Conservation (phyloP, 2,329 filamentous ascomycete genomes). For the Bipolaris victoriae region DNA sequence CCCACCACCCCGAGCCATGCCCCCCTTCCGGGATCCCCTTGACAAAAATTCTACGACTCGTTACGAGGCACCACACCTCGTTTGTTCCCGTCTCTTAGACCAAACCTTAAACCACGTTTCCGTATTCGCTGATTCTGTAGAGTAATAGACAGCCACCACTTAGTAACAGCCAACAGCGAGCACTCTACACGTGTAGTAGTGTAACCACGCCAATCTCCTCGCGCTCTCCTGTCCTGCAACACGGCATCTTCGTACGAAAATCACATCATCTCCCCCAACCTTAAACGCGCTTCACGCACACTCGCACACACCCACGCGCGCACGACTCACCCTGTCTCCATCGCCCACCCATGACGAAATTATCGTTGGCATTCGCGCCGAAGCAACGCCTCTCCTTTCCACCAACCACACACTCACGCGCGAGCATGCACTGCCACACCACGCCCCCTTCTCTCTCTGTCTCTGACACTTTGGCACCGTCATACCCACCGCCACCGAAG, state of each 20-base stretch:
- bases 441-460: too few species aligned
- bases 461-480: too few species aligned
- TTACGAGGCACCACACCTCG: constrained; percentile 18
- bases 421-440: neutral
- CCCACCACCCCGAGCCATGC: neutral
- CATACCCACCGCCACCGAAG: neutral
- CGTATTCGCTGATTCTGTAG: constrained; percentile 1
- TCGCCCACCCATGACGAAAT: neutral
- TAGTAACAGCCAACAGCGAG: neutral
- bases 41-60: constrained; percentile 11
- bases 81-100: constrained; percentile 15
- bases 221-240: neutral
- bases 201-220: neutral
- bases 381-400: constrained; percentile 8
- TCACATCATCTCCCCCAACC: neutral
- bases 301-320: neutral
- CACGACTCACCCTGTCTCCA: neutral
- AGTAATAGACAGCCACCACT: neutral
- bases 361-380: constrained; percentile 1
- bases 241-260: constrained; percentile 5
- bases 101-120: constrained; percentile 15
- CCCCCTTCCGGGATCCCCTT: constrained; percentile 3
- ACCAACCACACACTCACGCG: neutral
- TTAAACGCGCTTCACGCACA: neutral
- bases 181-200: neutral